phyloP scores from a whole-genome alignment of 2,329 filamentous ascomycete genomes.

The Sclerotinia glacialis region DNA sequence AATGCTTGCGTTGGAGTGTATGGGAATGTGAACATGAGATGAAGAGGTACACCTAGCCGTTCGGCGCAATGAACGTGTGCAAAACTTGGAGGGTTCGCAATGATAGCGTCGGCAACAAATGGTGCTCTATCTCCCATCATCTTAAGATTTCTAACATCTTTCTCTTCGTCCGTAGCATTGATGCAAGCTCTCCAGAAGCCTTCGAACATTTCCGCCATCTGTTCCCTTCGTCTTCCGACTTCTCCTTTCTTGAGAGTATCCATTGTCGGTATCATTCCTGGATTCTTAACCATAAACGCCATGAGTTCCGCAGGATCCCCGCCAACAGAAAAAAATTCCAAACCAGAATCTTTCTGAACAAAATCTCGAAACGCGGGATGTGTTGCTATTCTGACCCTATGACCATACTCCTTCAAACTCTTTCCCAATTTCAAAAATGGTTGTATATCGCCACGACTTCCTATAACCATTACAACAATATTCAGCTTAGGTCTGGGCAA shows the following conservation, averaged over 20 bases:
- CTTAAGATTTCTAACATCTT: constrained; percentile 57
- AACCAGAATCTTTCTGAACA: constrained; percentile 65
- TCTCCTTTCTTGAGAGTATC: constrained; percentile 72
- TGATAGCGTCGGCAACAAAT: constrained; percentile 75
- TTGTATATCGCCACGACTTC: constrained; percentile 75
- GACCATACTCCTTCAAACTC: constrained; percentile 68
- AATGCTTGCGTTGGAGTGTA: constrained; percentile 74
- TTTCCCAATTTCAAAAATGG: constrained; percentile 75
- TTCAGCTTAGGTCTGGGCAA: constrained; percentile 50
- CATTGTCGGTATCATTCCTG: constrained; percentile 70
- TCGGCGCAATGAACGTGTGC: constrained; percentile 79
- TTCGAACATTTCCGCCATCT: constrained; percentile 79
- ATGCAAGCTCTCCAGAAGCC: constrained; percentile 80
- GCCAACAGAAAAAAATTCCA: constrained; percentile 79
- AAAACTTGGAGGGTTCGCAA: constrained; percentile 78
- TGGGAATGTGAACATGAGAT: constrained; percentile 87
- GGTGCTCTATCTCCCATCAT: constrained; percentile 61
- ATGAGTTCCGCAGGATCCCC: constrained; percentile 79
- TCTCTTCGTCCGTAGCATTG: constrained; percentile 68
- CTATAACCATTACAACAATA: constrained; percentile 82
- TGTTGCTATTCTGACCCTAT: constrained; percentile 74
- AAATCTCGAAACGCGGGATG: constrained; percentile 76
- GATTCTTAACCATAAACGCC: constrained; percentile 84
- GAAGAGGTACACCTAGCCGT: constrained; percentile 70
- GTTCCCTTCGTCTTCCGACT: constrained; percentile 61